Evolutionary conservation across 2,329 filamentous ascomycete genomes (phyloP), one percentile per base, ranked within the genome.

Genomic region (Passalora sequoiae): DNA sequence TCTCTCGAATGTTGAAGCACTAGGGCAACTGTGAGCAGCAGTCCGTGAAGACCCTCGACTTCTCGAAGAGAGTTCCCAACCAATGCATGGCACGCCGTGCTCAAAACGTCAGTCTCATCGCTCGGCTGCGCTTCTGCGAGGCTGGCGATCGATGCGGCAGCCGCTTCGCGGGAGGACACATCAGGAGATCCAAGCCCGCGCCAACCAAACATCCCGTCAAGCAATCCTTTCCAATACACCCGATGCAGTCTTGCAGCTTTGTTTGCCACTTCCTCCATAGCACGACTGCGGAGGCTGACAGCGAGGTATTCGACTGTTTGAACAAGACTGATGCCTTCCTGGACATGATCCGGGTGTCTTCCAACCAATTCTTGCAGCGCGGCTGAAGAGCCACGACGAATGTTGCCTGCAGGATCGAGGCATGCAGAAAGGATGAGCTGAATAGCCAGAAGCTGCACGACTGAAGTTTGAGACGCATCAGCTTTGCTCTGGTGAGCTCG

Each of bases 291-390:
- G n/a, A 94, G 75, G 2, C 92, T 91, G 15, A 98, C 89, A 27
- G 87, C 80, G 62, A 95, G 89, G 60, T 96, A 98, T 60, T 98
- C 92, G 1, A 97, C 86, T 2, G 79, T 77, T 60, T 97, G 92
- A 0, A 97, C 88, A 2, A 97, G 74, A 30, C 80, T 68, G 44
- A 98, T 97, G 0, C 91, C 92, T 57, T 89, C 73, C 12, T 76
- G 71, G 24, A 97, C 80, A 0, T 78, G 89, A 57, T 96, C 83
- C 0, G 92, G 91, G 66, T 98, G 91, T 7, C 92, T 81, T 8
- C 92, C 92, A 46, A 97, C 84, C 10, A 98, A 74, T 62, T 98
- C 92, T 61, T 98, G 92, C 27, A 98, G 69, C 2, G 92, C 92
- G 31, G 92, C 92, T 19, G 92, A 97, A 21, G 91, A 84, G 3